A percentile compares a stretch with the other conserved stretches of the same genome.
Conservation (phyloP, 495 filamentous ascomycete species). For the Lepraria neglecta region DNA sequence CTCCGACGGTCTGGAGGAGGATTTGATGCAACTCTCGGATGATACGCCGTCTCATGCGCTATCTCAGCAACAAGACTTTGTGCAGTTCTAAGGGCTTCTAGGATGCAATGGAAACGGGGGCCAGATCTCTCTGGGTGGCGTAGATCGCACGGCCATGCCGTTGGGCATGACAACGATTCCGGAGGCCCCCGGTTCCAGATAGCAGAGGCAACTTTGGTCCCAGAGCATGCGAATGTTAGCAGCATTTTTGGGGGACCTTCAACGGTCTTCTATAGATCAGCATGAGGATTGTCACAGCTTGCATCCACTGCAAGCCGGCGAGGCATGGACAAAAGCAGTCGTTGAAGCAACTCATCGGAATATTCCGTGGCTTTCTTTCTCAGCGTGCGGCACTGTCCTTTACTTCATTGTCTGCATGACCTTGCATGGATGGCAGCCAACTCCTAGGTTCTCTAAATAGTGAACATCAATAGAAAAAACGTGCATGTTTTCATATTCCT, state of each 20-base stretch:
- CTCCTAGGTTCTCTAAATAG: not conserved
- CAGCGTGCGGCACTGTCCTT: not conserved
- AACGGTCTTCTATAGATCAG: not conserved
- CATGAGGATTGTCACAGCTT: not conserved
- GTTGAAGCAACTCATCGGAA: not conserved
- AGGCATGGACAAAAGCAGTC: not conserved
- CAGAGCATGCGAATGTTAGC: not conserved
- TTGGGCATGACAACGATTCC: not conserved
- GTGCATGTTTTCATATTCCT: not conserved
- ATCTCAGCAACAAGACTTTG: conserved; percentile 62
- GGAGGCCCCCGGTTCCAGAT: not conserved
- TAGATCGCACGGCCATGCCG: not conserved
- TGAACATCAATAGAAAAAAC: not conserved
- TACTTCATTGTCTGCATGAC: not conserved
- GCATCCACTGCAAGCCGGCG: not conserved
- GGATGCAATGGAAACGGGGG: not conserved
- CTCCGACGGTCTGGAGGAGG: conserved; percentile 78
- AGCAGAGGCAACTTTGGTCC: not conserved
- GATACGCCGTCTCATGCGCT: conserved; percentile 49
- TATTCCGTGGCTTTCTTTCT: not conserved
- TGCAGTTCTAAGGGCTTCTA: conserved; percentile 45
- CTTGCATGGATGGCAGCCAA: not conserved
- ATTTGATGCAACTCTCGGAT: conserved; percentile 42
- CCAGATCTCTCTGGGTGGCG: not conserved
- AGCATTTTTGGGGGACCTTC: not conserved